Percentiles rank a stretch among this genome's conserved stretches.
phyloP scores from a whole-genome alignment of 495 filamentous ascomycete species.

The Aspergillus avenaceus region DNA sequence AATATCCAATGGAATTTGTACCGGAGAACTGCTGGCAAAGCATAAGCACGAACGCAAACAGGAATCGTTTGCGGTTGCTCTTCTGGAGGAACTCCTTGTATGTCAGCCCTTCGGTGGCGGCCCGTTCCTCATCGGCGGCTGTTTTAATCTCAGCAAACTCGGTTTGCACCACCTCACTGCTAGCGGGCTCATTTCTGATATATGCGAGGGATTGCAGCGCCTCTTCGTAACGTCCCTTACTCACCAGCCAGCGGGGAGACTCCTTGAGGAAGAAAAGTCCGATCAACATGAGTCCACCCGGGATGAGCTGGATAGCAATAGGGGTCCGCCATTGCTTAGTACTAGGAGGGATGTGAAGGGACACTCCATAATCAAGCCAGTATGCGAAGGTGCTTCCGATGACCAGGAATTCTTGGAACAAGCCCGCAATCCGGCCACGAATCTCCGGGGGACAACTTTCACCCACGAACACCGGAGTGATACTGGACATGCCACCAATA shows the following conservation, averaged over 20 bases:
- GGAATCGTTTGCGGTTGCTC: conserved; percentile 40
- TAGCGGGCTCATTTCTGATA: conserved; percentile 37
- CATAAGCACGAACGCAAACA: conserved; percentile 43
- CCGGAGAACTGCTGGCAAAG: conserved; percentile 52
- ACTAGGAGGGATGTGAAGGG: conserved; percentile 33
- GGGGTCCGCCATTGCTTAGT: conserved; percentile 52
- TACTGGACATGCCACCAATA: conserved; percentile 43
- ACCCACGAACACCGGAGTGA: conserved; percentile 47
- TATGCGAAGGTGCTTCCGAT: conserved; percentile 31
- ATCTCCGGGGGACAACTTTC: conserved; percentile 40
- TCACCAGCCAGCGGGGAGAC: conserved; percentile 54
- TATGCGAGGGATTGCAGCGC: conserved; percentile 40
- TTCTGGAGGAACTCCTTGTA: conserved; percentile 35
- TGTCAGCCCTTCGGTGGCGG: conserved; percentile 33
- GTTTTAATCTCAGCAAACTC: conserved; percentile 65
- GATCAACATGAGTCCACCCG: conserved; percentile 44
- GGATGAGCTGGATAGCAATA: conserved; percentile 49
- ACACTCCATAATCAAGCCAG: conserved; percentile 53
- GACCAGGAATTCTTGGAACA: conserved; percentile 34
- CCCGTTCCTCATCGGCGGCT: conserved; percentile 36
- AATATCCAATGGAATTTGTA: conserved; percentile 49
- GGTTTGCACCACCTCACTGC: conserved; percentile 32
- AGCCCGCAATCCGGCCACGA: conserved; percentile 41
- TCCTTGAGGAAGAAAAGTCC: conserved; percentile 50
- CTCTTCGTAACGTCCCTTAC: conserved; percentile 40